Base-by-base conservation (phyloP, 2,329 filamentous ascomycete species). In the Parastagonospora avenae region DNA sequence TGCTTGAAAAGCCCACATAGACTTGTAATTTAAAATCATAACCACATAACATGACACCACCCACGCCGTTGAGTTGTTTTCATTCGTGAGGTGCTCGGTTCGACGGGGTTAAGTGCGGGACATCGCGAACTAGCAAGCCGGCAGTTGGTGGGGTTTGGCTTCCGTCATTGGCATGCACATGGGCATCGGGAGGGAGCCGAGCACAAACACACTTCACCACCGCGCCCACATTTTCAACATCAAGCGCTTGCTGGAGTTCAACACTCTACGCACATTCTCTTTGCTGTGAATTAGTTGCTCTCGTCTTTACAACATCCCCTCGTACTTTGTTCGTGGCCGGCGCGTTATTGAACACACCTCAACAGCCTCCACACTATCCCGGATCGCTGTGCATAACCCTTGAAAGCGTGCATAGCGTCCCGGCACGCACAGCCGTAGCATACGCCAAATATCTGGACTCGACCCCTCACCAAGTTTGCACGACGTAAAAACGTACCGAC, bases 211-310 rank as follows among this genome's bases (percentile, higher is more conserved):
- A 48, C 53, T 14, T 40, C 45, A 42, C 38, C 46, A 54, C 48
- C 50, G 48, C 54, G 43, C 55, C 54, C 57, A 42, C 59, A 60
- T 63, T 58, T 62, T 65, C 57, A 60, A 64, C 57, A 57, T 37
- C 33, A 14, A 16, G 24, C 59, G 46, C 41, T 44, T 50, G 59
- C 60, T 60, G 53, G 63, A 71, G 68, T 66, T 71, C 68, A 71
- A 72, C 67, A 72, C 68, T 73, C 64, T 63, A 58, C 48, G 62
- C 59, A 45, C 40, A 27, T 24, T 42, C 48, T 36, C 33, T 48
- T 39, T 35, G 19, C 19, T 30, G 10, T 16, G n/a, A 28, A 16
- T 16, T 3, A 9, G 3, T 29, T 8, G 12, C 6, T 10, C 10
- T 24, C 10, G 14, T 9, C 24, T 14, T n/a, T 41, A 24, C 8